A percentile compares a stretch with the other conserved stretches of the same genome.
phyloP scores from a whole-genome alignment of 768 basidiomycete species.

The Pleurotus djamor region DNA sequence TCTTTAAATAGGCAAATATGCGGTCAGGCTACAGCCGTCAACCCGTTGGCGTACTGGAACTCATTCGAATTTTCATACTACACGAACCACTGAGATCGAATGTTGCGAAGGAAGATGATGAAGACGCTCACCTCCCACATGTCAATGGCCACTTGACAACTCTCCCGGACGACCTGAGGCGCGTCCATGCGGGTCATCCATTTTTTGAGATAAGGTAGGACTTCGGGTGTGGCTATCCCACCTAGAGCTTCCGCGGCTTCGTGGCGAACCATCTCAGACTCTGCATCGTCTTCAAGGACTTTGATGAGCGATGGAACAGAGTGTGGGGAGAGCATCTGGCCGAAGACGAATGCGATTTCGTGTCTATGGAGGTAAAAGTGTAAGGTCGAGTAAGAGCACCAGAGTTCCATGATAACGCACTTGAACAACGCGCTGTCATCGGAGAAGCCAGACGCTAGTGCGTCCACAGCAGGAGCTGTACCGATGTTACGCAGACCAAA shows the following conservation, averaged over 20 bases:
- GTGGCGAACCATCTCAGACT: constrained; percentile 97
- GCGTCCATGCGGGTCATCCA: constrained; percentile 80
- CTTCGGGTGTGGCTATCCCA: constrained; percentile 94
- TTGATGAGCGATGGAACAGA: constrained; percentile 82
- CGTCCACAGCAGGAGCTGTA: constrained; percentile 79
- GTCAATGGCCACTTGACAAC: constrained; percentile 94
- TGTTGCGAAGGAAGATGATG: not conserved
- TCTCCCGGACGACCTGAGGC: constrained; percentile 90
- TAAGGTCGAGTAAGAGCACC: not conserved
- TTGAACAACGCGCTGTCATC: constrained; percentile 94
- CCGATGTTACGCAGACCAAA: constrained; percentile 96
- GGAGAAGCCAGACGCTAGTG: constrained; percentile 86
- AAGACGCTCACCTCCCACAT: constrained; percentile 78
- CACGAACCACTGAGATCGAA: constrained; percentile 2
- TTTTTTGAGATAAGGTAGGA: constrained; percentile 81
- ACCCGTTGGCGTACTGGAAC: constrained; percentile 71
- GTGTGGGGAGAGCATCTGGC: constrained; percentile 87
- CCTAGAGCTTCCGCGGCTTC: constrained; percentile 98
- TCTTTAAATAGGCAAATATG: not conserved
- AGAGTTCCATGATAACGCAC: constrained; percentile 32
- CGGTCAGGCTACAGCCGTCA: constrained; percentile 14
- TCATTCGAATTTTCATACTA: constrained; percentile 81
- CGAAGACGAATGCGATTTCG: constrained; percentile 98
- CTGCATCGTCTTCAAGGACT: constrained; percentile 68
- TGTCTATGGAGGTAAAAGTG: constrained; percentile 51